phyloP scores from a whole-genome alignment of 495 filamentous ascomycete genomes.

The Tuber microsphaerosporum region DNA sequence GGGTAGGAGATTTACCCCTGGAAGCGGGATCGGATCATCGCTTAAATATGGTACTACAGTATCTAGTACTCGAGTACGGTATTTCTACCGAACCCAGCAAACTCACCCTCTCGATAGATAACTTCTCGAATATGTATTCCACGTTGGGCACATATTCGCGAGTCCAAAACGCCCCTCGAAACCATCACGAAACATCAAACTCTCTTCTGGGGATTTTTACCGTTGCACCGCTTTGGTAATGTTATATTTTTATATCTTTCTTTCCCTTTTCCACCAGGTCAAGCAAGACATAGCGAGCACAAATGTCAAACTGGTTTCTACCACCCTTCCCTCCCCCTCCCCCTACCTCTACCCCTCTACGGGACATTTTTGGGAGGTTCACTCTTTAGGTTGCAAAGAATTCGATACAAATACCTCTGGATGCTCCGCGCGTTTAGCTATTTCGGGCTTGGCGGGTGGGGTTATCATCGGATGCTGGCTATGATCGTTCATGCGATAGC shows the following conservation, averaged over 20 bases:
- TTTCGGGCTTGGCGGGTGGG: slow-evolving; percentile 14
- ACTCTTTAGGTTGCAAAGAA: not conserved
- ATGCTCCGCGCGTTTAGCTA: slow-evolving; percentile 15
- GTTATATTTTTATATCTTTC: not conserved
- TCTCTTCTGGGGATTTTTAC: not conserved
- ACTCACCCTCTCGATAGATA: not conserved
- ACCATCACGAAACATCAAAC: not conserved
- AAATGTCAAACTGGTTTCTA: not conserved
- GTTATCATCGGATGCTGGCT: slow-evolving; percentile 23
- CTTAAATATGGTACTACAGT: not conserved
- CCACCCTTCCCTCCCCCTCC: not conserved
- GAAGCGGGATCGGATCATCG: not conserved
- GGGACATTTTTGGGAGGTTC: not conserved
- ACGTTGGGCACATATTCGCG: not conserved
- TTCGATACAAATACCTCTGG: slow-evolving; percentile 30
- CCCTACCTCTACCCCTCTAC: not conserved
- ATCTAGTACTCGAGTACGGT: not conserved
- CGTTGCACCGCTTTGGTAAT: not conserved
- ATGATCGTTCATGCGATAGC: slow-evolving; percentile 29
- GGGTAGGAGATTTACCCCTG: not conserved
- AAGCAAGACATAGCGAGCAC: not conserved
- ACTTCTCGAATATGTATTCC: not conserved
- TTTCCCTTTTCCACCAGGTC: not conserved
- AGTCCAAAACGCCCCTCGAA: not conserved
- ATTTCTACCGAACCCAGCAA: not conserved